Conservation (phyloP, 805 yeast species). For the Metschnikowia chrysomelidarum region DNA sequence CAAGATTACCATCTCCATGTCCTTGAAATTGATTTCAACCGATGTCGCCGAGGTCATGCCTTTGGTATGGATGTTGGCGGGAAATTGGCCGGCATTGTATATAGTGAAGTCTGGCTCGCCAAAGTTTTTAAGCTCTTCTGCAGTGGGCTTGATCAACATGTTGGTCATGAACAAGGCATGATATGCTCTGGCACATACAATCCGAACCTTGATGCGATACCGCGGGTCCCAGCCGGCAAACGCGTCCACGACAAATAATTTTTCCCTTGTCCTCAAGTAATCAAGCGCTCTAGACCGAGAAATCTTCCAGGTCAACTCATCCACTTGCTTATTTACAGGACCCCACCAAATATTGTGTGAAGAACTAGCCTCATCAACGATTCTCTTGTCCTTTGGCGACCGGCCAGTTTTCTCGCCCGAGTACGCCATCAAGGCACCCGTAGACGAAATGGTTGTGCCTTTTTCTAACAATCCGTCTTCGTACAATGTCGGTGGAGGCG, state of each 20-base stretch:
- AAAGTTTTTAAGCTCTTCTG: conserved; percentile 80
- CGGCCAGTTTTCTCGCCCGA: conserved; percentile 97
- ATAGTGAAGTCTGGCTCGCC: conserved; percentile 98
- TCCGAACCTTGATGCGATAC: conserved; percentile 92
- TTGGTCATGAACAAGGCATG: conserved; percentile 98
- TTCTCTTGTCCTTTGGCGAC: conserved; percentile 97
- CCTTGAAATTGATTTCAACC: conserved; percentile 93
- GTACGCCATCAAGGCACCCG: conserved; percentile 94
- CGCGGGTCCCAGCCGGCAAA: conserved; percentile 99
- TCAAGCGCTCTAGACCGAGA: conserved; percentile 96
- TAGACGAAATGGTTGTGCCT: conserved; percentile 85
- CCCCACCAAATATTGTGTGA: conserved; percentile 96
- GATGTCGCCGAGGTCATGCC: conserved; percentile 97
- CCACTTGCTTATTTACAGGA: conserved; percentile 93
- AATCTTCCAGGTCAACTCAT: conserved; percentile 91
- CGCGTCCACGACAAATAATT: conserved; percentile 93
- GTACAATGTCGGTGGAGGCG: conserved; percentile 88
- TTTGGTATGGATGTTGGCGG: conserved; percentile 92
- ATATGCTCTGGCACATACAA: conserved; percentile 97
- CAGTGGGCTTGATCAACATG: conserved; percentile 94
- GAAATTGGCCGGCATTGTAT: conserved; percentile 98
- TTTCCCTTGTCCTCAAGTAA: conserved; percentile 92
- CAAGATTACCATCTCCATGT: conserved; percentile 97
- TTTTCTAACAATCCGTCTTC: conserved; percentile 91
- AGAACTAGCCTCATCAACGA: conserved; percentile 91